Evolutionary conservation across 2,329 filamentous ascomycete species (phyloP).

Genomic region (Conoideocrella luteorostrata): DNA sequence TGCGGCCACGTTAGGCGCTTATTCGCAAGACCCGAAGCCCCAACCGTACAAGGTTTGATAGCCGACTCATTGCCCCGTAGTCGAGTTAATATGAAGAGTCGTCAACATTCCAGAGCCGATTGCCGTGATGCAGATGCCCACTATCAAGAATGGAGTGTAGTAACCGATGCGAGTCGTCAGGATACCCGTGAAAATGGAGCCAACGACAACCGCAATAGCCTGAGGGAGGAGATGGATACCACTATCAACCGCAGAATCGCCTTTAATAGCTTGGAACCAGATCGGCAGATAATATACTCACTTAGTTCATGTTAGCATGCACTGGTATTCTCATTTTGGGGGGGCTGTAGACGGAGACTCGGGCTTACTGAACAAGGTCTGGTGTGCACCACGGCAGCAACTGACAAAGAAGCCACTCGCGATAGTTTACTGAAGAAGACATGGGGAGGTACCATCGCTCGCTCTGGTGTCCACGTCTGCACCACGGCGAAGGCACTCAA

Average conservation of each 20-base stretch:
- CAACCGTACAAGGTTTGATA: constrained; percentile 34
- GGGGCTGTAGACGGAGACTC: constrained; percentile 25
- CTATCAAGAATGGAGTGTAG: constrained; percentile 30
- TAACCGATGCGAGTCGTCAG: constrained; percentile 25
- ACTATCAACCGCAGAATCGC: constrained; percentile 14
- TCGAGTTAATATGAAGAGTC: constrained; percentile 20
- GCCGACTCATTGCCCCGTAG: constrained; percentile 16
- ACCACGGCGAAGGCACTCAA: constrained; percentile 32
- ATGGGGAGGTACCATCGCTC: constrained; percentile 32
- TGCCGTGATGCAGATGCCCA: constrained; percentile 21
- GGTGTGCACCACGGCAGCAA: constrained; percentile 18
- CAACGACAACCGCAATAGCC: constrained; percentile 12
- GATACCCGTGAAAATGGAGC: constrained; percentile 15
- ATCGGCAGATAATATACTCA: constrained; percentile 39
- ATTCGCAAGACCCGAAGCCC: constrained; percentile 37
- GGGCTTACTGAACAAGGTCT: constrained; percentile 12
- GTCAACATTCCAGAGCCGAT: constrained; percentile 35
- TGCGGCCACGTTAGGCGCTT: constrained; percentile 39
- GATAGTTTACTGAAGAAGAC: constrained; percentile 34
- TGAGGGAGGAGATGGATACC: constrained; percentile 19
- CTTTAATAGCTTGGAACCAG: constrained; percentile 43
- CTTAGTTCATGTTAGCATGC: constrained; percentile 28
- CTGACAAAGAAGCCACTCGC: constrained; percentile 24
- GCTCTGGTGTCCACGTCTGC: constrained; percentile 26
- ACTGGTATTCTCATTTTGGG: too few relatives aligned